These are phyloP conservation scores for Ampelocalamus luodianensis DNA, from an alignment of 176 grass and related monocot species.

Conservation along the genomic window DNA sequence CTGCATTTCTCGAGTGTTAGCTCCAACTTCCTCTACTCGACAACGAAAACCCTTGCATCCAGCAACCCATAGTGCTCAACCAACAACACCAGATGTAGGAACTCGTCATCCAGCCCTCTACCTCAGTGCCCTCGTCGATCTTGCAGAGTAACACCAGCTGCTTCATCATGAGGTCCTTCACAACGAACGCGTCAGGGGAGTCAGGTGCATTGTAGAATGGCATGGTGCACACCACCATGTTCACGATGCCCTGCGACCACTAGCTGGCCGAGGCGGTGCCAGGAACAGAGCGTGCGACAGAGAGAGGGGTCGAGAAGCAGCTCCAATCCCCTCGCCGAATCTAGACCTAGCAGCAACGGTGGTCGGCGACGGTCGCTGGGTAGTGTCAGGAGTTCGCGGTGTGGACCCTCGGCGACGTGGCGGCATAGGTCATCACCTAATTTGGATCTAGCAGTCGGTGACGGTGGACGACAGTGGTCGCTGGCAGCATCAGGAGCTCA, in stretches of 20 bases:
- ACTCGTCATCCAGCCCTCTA: not conserved
- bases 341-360: too few relatives aligned
- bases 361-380: too few relatives aligned
- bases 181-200: slow-evolving; percentile 51
- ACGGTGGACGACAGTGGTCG: too few relatives aligned
- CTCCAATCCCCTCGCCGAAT: too few relatives aligned
- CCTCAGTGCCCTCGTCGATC: slow-evolving; percentile 4
- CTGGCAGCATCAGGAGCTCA: too few relatives aligned
- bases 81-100: slow-evolving; percentile 1
- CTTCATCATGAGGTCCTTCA: slow-evolving; percentile 52
- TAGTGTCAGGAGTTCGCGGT: too few relatives aligned
- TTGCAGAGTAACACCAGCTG: slow-evolving; percentile 27
- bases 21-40: slow-evolving; percentile 58
- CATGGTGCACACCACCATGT: slow-evolving; percentile 53
- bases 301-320: too few relatives aligned
- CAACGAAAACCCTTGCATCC: slow-evolving; percentile 36
- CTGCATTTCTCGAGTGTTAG: slow-evolving; percentile 70
- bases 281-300: too few relatives aligned
- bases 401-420: too few relatives aligned
- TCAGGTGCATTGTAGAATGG: slow-evolving; percentile 37
- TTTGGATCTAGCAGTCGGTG: too few relatives aligned
- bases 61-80: slow-evolving; percentile 55
- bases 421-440: too few relatives aligned
- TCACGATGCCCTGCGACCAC: slow-evolving; percentile 70
- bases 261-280: too few relatives aligned